Evolutionary conservation across 1,284 basidiomycete genomes (phyloP), one percentile per base, ranked within the genome.

Genomic region (Fomitopsis pinicola): DNA sequence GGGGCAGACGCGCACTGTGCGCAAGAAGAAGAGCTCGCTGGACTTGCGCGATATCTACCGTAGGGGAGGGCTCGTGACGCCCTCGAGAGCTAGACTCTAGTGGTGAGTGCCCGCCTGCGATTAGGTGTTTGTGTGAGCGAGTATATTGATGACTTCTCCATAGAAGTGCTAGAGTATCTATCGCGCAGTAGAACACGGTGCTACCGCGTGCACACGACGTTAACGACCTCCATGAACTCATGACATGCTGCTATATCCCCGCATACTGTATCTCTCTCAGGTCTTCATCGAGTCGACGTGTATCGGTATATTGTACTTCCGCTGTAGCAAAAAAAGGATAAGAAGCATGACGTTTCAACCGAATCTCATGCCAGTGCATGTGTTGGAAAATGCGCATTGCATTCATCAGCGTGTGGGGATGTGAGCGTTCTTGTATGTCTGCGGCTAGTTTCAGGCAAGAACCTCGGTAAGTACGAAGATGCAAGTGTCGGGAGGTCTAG

Each of bases 11-110:
- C 52, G 52, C 52, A 72, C 68, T 0, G 65, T 82, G 48, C 78
- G 78, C 60, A 75, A 77, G 63, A 82, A 80, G 69, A 76, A 78
- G 69, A 74, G 76, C 64, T 78, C 77, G 6, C 69, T 71, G 54
- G 76, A 80, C 66, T 71, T 82, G 17, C 74, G 76, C 5, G 75
- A 80, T 59, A 73, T 76, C 36, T 80, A 68, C 64, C 68, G 67
- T 52, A 59, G 58, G 22, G 69, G 64, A 30, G 66, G 60, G 5
- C 35, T 58, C 36, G 5, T 50, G 22, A 42, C 60, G 5, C n/a
- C 59, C n/a, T 26, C 54, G 45, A 15, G 15, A 36, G n/a, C 38
- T 17, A 48, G 38, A 26, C 28, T 54, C 15, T 56, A 59, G 17
- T 35, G 19, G 50, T 55, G 42, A 40, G 33, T 35, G 17, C 26